Evolutionary conservation across 2,329 filamentous ascomycete genomes (phyloP).

Genomic region (Cladosporium sp.): DNA sequence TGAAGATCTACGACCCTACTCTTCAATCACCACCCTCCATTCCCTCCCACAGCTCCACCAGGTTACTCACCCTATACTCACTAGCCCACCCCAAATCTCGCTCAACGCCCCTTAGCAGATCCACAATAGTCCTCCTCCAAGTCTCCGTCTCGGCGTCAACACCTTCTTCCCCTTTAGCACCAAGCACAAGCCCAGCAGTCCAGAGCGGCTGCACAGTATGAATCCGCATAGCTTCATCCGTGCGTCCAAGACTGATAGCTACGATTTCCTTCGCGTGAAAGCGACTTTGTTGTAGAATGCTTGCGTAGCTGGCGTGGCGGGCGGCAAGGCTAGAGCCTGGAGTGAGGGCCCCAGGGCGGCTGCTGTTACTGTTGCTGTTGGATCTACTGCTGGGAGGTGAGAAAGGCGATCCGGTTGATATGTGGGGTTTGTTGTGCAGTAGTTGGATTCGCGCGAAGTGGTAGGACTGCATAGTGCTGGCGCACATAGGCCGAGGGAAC

Average conservation of each 20-base stretch:
- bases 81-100: constrained; percentile 62
- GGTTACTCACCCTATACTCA: constrained; percentile 55
- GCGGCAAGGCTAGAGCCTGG: constrained; percentile 46
- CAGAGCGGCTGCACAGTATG: constrained; percentile 58
- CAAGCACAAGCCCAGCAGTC: constrained; percentile 59
- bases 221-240: constrained; percentile 53
- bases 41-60: constrained; percentile 44
- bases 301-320: constrained; percentile 53
- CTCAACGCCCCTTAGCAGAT: constrained; percentile 56
- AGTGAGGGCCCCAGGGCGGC: neutral
- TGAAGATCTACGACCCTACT: neutral
- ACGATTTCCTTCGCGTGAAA: constrained; percentile 59
- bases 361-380: neutral
- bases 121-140: constrained; percentile 54
- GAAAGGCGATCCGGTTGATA: constrained; percentile 40
- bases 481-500: constrained; percentile 61
- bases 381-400: neutral
- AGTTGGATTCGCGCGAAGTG: constrained; percentile 62
- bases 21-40: neutral
- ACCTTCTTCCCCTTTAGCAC: constrained; percentile 30
- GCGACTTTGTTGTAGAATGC: constrained; percentile 53
- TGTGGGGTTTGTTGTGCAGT: constrained; percentile 56
- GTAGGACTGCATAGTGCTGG: constrained; percentile 62
- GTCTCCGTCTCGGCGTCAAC: constrained; percentile 27
- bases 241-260: constrained; percentile 54